These are phyloP conservation scores for Chrysochromulina parva DNA, from an alignment of 78 protist genomes.

Conservation along the genomic window DNA sequence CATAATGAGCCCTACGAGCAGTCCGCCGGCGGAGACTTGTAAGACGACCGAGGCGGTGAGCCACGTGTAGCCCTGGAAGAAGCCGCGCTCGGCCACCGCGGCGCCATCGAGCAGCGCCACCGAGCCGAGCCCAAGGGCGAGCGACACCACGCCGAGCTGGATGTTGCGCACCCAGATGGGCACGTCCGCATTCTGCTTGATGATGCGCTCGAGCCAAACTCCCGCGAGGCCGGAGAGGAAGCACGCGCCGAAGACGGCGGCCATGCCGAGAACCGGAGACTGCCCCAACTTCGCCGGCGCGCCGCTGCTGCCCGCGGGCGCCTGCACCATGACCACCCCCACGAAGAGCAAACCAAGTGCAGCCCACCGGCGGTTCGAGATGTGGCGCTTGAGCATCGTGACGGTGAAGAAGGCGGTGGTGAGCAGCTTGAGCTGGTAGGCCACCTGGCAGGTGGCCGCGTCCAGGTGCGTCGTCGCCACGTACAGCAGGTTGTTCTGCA, in stretches of 20 bases:
- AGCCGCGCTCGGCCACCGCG: conserved; percentile 11
- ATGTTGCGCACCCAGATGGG: conserved; percentile 25
- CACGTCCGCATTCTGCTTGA: conserved; percentile 40
- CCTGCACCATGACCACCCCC: not conserved
- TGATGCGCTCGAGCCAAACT: conserved; percentile 69
- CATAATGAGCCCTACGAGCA: conserved; percentile 70
- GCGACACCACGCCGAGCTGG: not conserved
- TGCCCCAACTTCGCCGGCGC: not conserved
- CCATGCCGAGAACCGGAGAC: not conserved
- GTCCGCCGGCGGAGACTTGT: conserved; percentile 59
- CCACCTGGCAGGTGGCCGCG: conserved; percentile 51
- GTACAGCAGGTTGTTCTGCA: conserved; percentile 74
- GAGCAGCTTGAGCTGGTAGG: conserved; percentile 6
- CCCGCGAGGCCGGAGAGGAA: conserved; percentile 62
- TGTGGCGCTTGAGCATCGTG: not conserved
- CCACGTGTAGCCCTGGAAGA: conserved; percentile 49
- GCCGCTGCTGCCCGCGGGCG: not conserved
- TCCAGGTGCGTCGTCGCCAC: conserved; percentile 70
- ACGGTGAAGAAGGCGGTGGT: not conserved
- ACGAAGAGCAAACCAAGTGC: not conserved
- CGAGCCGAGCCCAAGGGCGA: not conserved
- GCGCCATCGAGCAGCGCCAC: not conserved
- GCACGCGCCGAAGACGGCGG: not conserved
- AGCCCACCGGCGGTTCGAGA: not conserved
- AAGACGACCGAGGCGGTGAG: not conserved